Percentiles rank a stretch among this genome's conserved stretches.
These are phyloP conservation scores for Sporothrix inflata DNA, from an alignment of 2,329 filamentous ascomycete genomes.

Conservation along the genomic window DNA sequence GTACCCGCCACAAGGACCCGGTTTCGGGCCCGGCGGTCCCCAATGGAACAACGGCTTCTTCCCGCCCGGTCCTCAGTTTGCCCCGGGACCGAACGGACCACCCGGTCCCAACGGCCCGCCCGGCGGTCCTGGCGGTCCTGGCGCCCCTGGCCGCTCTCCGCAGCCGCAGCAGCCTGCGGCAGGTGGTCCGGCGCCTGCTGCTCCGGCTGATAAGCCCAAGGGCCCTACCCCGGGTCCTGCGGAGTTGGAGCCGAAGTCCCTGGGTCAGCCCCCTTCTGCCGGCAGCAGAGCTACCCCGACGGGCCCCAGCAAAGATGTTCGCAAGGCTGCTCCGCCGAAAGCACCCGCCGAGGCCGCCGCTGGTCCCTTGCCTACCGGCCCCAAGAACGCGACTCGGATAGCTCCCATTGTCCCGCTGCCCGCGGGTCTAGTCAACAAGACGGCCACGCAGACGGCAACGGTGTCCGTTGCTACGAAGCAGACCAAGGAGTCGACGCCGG, in stretches of 20 bases:
- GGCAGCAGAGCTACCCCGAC: constrained; percentile 48
- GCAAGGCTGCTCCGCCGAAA: not conserved
- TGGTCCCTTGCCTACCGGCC: constrained; percentile 44
- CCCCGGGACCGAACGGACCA: constrained; percentile 36
- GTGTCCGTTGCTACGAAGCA: constrained; percentile 46
- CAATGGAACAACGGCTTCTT: constrained; percentile 63
- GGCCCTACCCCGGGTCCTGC: constrained; percentile 47
- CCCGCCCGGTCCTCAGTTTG: constrained; percentile 53
- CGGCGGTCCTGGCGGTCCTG: constrained; percentile 36
- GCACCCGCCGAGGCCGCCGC: constrained; percentile 32
- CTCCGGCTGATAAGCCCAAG: constrained; percentile 53
- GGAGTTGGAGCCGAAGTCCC: constrained; percentile 58
- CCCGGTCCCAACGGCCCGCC: constrained; percentile 35
- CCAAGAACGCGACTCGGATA: constrained; percentile 56
- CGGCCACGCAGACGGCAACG: constrained; percentile 39
- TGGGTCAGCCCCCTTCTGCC: constrained; percentile 46
- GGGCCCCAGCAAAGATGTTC: constrained; percentile 37
- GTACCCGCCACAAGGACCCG: constrained; percentile 72
- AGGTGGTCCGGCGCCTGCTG: constrained; percentile 55
- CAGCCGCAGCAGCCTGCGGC: constrained; percentile 40
- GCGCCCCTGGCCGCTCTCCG: constrained; percentile 34
- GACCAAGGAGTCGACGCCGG: constrained; percentile 29
- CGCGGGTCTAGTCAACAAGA: constrained; percentile 46
- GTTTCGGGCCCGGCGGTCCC: constrained; percentile 68
- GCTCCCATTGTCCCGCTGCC: constrained; percentile 68